These are phyloP conservation scores for Ustilago vetiveriae DNA, from an alignment of 1,284 basidiomycete genomes.

Conservation along the genomic window DNA sequence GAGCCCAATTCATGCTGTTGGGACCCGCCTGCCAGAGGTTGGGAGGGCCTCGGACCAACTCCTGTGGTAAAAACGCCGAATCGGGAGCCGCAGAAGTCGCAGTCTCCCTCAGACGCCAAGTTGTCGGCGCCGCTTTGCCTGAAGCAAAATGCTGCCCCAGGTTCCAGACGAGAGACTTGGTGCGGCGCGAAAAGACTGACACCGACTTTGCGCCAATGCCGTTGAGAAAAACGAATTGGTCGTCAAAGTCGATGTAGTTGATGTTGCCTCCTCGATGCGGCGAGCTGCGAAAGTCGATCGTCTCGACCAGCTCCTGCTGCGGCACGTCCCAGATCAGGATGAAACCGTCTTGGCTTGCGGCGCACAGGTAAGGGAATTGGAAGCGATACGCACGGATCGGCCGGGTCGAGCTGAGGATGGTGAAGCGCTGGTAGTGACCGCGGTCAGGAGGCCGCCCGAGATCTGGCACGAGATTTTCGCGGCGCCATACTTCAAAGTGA, in stretches of 20 bases:
- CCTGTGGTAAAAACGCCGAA: slow-evolving; percentile 9
- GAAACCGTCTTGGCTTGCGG: slow-evolving; percentile 43
- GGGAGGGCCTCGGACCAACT: slow-evolving; percentile 4
- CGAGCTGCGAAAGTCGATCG: slow-evolving; percentile 31
- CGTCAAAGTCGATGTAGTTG: slow-evolving; percentile 62
- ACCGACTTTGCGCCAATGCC: slow-evolving; percentile 46
- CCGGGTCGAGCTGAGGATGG: slow-evolving; percentile 30
- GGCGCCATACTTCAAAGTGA: slow-evolving; percentile 58
- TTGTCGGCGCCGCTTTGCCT: slow-evolving; percentile 21
- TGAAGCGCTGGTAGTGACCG: slow-evolving; percentile 43
- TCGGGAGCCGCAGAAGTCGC: not conserved
- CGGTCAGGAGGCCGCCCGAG: slow-evolving; percentile 36
- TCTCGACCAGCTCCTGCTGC: slow-evolving; percentile 25
- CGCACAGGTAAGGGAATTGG: slow-evolving; percentile 51
- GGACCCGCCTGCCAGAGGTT: slow-evolving; percentile 41
- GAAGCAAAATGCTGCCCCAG: slow-evolving; percentile 45
- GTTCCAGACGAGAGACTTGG: slow-evolving; percentile 40
- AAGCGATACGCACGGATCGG: slow-evolving; percentile 54
- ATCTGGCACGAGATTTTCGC: slow-evolving; percentile 44
- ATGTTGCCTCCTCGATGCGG: slow-evolving; percentile 47
- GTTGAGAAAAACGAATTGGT: slow-evolving; percentile 53
- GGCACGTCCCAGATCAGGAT: slow-evolving; percentile 48
- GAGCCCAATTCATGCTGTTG: slow-evolving; percentile 37
- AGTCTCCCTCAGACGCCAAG: slow-evolving; percentile 11
- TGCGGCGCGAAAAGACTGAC: slow-evolving; percentile 39